Evolutionary conservation across 1,139 yeast genomes (phyloP).

Genomic region (Saccharomyces hybrid): DNA sequence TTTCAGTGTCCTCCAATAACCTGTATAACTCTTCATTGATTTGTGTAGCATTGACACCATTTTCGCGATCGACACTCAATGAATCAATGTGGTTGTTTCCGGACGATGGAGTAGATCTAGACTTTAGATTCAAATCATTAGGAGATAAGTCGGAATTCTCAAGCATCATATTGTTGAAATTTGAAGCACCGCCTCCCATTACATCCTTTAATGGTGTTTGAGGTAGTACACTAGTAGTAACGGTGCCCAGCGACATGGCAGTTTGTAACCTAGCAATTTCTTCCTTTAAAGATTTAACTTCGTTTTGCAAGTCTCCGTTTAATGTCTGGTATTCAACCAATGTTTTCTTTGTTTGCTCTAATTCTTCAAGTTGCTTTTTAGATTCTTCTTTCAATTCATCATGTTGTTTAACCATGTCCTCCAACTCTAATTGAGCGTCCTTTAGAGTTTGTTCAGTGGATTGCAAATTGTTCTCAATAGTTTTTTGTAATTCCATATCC

Average conservation of each 20-base stretch:
- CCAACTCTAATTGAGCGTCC: slow-evolving; percentile 55
- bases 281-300: slow-evolving; percentile 60
- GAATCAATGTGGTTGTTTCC: background rate
- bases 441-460: slow-evolving; percentile 52
- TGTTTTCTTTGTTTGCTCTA: slow-evolving; percentile 54
- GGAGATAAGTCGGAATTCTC: background rate
- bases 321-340: slow-evolving; percentile 57
- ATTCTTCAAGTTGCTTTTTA: slow-evolving; percentile 50
- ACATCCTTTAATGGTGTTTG: slow-evolving; percentile 20
- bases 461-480: slow-evolving; percentile 51
- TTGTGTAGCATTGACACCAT: slow-evolving; percentile 17
- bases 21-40: slow-evolving; percentile 67
- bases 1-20: slow-evolving; percentile 70
- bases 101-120: background rate
- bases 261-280: slow-evolving; percentile 47
- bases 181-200: slow-evolving; percentile 3
- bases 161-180: background rate
- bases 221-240: slow-evolving; percentile 20
- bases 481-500: slow-evolving; percentile 45
- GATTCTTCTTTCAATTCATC: slow-evolving; percentile 57
- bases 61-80: background rate
- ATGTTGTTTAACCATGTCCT: slow-evolving; percentile 58
- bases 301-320: slow-evolving; percentile 60
- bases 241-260: slow-evolving; percentile 33
- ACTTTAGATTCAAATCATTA: background rate